Base-by-base conservation (phyloP, 371 early-diverging fungal species). In the Mucor saturninus region DNA sequence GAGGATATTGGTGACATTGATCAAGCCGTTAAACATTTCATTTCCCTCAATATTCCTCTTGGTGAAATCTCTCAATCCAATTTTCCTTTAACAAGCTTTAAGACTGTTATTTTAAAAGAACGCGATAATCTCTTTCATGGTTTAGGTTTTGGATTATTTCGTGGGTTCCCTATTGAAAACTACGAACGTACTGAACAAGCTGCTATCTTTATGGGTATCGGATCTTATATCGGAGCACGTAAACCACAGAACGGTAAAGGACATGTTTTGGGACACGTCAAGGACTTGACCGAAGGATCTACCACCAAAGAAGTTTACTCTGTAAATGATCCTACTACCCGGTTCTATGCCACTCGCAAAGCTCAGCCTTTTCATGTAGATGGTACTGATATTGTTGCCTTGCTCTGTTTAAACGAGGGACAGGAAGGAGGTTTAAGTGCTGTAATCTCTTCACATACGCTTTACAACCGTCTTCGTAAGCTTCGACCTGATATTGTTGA, bases 291-390 rank as follows among this genome's bases (percentile, higher is more conserved):
- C 15, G 54, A 54, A 35, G 72, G 73, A 0, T 80, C 80, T 7
- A 65, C 71, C n/a, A 80, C 75, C 42, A 80, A 80, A 52, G 55
- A 58, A 30, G 61, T 77, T 1, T 77, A 80, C 35, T 53, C 75
- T 38, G 57, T 68, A 0, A 69, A 80, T 21, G 68, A 76, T 32
- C 80, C 80, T 0, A 73, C 74, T 3, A 80, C 80, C 6, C 80
- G 80, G 54, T 77, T 80, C 31, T 80, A 80, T 51, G 76, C 80
- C 28, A 80, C 80, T 2, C 74, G 77, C 39, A 77, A 72, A 54
- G 80, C 80, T 1, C 77, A 77, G 35, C 80, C 80, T 26, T 80
- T 80, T 62, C 80, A 80, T 32, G 75, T 75, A 4, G 80, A 80
- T 51, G 80, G 77, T 32, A 72, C 80, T 5, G 80, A 80, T 40